These are phyloP conservation scores for Dalbergia cochinchinensis DNA, from an alignment of 306 rosid species.

Conservation along the genomic window DNA sequence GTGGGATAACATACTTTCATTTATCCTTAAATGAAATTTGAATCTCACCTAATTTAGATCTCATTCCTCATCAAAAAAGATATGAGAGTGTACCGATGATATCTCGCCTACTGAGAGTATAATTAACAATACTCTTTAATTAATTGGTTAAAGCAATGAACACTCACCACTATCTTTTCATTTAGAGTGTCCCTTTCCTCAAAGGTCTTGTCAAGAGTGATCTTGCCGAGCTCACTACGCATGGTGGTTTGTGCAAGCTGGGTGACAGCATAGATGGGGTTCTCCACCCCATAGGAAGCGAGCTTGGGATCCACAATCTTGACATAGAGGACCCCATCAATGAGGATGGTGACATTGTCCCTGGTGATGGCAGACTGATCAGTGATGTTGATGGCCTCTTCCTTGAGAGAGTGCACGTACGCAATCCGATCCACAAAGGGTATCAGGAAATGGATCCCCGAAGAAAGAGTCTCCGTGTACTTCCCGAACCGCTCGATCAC, in stretches of 20 bases:
- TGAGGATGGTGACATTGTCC: conserved; percentile 85
- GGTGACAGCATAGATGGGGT: conserved; percentile 84
- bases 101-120: too few species aligned
- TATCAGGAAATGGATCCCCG: conserved; percentile 88
- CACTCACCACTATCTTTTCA: conserved; percentile 88
- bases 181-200: conserved; percentile 93
- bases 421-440: conserved; percentile 89
- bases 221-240: conserved; percentile 97
- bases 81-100: too few species aligned
- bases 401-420: conserved; percentile 90
- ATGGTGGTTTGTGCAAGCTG: conserved; percentile 97
- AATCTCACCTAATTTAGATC: too few species aligned
- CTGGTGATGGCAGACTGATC: conserved; percentile 91
- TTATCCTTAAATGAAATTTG: too few species aligned
- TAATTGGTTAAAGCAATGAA: background rate
- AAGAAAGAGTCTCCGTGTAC: conserved; percentile 83
- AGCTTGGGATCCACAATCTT: conserved; percentile 95
- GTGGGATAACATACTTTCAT: too few species aligned
- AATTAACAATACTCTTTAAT: too few species aligned
- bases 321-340: conserved; percentile 93
- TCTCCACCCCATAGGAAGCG: conserved; percentile 93
- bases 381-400: conserved; percentile 84
- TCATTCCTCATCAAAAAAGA: too few species aligned
- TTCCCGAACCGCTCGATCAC: conserved; percentile 93
- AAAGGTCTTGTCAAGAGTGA: conserved; percentile 95